Evolutionary conservation across 306 rosid genomes (phyloP).

Genomic region (Dalbergia cochinchinensis): DNA sequence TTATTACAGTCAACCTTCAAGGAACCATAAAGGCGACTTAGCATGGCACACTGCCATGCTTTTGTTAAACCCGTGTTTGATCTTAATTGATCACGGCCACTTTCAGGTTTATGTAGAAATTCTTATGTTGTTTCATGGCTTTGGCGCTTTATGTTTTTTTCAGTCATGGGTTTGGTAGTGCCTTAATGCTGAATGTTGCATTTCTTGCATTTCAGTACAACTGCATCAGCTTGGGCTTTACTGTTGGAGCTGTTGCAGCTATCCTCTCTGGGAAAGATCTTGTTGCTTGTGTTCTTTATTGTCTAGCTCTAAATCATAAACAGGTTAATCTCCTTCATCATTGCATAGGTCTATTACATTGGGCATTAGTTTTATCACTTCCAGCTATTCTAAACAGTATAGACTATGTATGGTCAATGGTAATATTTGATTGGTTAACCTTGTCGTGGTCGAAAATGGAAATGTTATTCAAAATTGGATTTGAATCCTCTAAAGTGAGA

Average conservation of each 20-base stretch:
- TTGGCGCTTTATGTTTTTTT: background rate
- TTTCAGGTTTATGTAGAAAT: slow-evolving; percentile 72
- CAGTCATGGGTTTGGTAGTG: background rate
- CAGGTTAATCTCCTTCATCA: slow-evolving; percentile 58
- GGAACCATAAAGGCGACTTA: slow-evolving; percentile 58
- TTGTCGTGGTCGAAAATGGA: slow-evolving; percentile 3
- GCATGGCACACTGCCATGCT: slow-evolving; percentile 76
- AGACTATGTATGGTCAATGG: background rate
- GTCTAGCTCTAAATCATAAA: slow-evolving; percentile 85
- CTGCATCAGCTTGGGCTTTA: slow-evolving; percentile 91
- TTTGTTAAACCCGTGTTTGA: slow-evolving; percentile 76
- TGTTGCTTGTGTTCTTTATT: slow-evolving; percentile 67
- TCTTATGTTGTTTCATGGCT: slow-evolving; percentile 8
- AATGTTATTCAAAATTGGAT: background rate
- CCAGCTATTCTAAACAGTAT: background rate
- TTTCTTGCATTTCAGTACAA: slow-evolving; percentile 67
- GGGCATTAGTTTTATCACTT: slow-evolving; percentile 8
- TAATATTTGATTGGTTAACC: slow-evolving; percentile 6
- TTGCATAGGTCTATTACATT: background rate
- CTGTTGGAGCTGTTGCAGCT: slow-evolving; percentile 81
- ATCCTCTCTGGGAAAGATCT: slow-evolving; percentile 72
- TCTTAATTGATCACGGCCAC: slow-evolving; percentile 88
- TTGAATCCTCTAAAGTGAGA: too few relatives aligned
- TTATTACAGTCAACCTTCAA: slow-evolving; percentile 52
- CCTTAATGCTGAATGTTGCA: slow-evolving; percentile 21